These are phyloP conservation scores for Pittosporum tobira DNA, from an alignment of 129 eudicot genomes.

Conservation along the genomic window DNA sequence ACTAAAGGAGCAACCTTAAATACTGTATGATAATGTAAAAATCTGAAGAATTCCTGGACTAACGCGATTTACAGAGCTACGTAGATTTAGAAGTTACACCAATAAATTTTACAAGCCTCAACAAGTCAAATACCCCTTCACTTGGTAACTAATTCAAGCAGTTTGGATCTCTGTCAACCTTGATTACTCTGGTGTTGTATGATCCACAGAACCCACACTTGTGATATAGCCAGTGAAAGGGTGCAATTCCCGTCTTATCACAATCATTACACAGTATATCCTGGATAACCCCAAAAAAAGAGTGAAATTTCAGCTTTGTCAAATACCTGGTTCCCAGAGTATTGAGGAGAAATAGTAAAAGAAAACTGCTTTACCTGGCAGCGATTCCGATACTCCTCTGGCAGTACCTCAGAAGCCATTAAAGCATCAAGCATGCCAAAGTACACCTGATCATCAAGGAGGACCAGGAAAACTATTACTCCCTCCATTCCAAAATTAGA, in stretches of 20 bases:
- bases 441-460: conserved; percentile 21
- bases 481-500: too few relatives aligned
- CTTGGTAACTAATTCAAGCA: conserved; percentile 5
- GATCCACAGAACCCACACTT: conserved; percentile 38
- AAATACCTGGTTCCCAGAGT: background rate
- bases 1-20: background rate
- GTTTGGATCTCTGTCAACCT: background rate
- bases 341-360: background rate
- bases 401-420: conserved; percentile 36
- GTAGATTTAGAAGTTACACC: background rate
- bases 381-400: conserved; percentile 36
- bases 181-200: conserved; percentile 41
- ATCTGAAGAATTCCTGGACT: background rate
- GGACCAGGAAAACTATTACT: background rate
- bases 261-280: conserved; percentile 46
- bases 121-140: background rate
- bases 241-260: conserved; percentile 25
- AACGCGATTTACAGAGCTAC: background rate
- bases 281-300: conserved; percentile 4
- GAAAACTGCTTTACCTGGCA: conserved; percentile 19
- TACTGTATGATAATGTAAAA: too few relatives aligned
- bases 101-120: background rate
- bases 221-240: conserved; percentile 45
- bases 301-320: background rate
- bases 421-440: conserved; percentile 48